Evolutionary conservation across 2,329 filamentous ascomycete genomes (phyloP), one percentile per base, ranked within the genome.

Genomic region (Penicillium sp.): DNA sequence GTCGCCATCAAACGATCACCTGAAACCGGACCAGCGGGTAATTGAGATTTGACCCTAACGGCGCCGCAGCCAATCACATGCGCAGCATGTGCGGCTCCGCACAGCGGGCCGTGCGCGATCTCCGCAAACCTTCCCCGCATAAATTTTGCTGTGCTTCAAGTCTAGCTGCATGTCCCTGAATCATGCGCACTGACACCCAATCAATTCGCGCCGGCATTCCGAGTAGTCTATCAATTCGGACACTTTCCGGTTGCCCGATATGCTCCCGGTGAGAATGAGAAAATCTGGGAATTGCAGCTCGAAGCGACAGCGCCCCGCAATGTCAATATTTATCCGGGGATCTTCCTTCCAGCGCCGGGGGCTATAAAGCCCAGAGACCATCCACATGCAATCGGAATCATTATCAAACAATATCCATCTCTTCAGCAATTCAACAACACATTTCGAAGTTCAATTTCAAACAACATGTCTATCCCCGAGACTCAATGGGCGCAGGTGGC

Each of bases 401-500:
- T 43, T 22, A 14, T 39, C 24, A 36, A n/a, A 36, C 34, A 36
- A 36, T n/a, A 6, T 31, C 8, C 11, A 40, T 2, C 22, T 7
- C 9, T 40, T 21, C 11, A 11, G 31, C 1, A 31, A 5, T 27
- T 39, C 4, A 1, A 27, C 24, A 34, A 14, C 10, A 40, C 22
- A 39, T 4, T 7, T n/a, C 40, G 39, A 45, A 9, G 3, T 36
- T 34, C 14, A 24, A 14, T 45, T 16, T 7, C 18, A 16, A 16
- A 24, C 29, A 51, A 40, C n/a, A 61, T 55, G 53, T 48, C 57
- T 11, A 83, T 97, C 67, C 92, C 92, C 56, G 84, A 82, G 52
- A 87, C 87, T 75, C 93, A 97, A 81, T 94, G 88, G 90, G 93
- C 93, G 48, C 89, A 94, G 77, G 90, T 97, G 65, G 82, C 93